These are phyloP conservation scores for Lachnellula cervina DNA, from an alignment of 2,329 filamentous ascomycete genomes.

Conservation along the genomic window DNA sequence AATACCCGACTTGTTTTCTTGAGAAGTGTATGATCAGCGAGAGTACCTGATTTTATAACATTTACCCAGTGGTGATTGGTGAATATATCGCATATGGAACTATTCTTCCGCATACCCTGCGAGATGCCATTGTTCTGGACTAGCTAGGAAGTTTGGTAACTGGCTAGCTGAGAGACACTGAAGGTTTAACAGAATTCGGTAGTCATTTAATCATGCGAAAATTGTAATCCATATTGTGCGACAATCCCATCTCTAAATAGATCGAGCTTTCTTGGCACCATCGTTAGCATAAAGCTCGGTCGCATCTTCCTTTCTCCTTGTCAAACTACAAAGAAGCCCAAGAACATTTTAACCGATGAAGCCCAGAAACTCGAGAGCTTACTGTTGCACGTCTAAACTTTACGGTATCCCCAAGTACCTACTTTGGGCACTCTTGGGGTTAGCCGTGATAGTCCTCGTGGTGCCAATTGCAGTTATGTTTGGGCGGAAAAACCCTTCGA, in stretches of 20 bases:
- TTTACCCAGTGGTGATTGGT: neutral
- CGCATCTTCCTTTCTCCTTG: neutral
- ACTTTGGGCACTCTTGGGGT: slow-evolving; percentile 6
- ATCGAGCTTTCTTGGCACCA: neutral
- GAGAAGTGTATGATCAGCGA: neutral
- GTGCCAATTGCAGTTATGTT: slow-evolving; percentile 32
- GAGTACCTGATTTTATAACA: neutral
- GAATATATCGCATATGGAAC: neutral
- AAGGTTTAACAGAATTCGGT: neutral
- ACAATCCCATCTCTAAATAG: neutral
- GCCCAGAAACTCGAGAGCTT: neutral
- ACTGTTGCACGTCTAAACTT: slow-evolving; percentile 1
- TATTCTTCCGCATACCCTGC: neutral
- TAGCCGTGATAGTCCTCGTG: slow-evolving; percentile 10
- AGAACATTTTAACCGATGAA: neutral
- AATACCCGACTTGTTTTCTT: neutral
- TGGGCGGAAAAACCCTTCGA: slow-evolving; percentile 32
- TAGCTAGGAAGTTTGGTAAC: neutral
- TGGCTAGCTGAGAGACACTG: neutral
- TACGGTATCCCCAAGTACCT: slow-evolving; percentile 8
- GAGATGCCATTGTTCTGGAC: neutral
- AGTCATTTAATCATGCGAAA: neutral
- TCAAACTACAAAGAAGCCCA: neutral
- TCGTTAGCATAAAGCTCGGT: neutral
- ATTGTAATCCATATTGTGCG: neutral